Evolutionary conservation across 805 yeast genomes (phyloP), one percentile per base, ranked within the genome.

Genomic region (Yarrowia yakushimensis): DNA sequence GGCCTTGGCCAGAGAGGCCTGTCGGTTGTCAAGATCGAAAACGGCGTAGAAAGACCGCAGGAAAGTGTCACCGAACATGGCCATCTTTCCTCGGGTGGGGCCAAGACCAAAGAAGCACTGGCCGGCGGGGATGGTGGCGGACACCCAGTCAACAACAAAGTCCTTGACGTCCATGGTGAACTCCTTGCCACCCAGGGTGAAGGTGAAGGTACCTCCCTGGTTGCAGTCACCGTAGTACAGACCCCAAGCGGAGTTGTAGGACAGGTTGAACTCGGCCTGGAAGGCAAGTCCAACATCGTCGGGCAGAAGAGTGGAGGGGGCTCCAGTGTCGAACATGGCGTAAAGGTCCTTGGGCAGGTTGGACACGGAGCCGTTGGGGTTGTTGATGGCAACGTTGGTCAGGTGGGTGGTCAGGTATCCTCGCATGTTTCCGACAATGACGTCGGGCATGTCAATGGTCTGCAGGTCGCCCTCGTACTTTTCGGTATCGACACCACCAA

Each of bases 41-140:
- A 85, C 90, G 30, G 82, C 80, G 70, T 87, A 88, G 5, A 85
- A 86, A 36, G 82, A 79, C 60, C 88, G 78, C 66, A 88, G 73
- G 69, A 87, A 81, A 48, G 81, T 79, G 69, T 86, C 91, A 13
- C 94, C 94, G 52, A 30, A 64, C 54, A 22, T 45, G 41, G 42
- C 64, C 68, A 54, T 48, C 75, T 70, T 18, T 67, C 46, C 33
- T 68, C 73, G 63, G 67, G 74, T 37, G 69, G 74, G 36, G 71
- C 68, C n/a, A 17, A 72, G 66, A 6, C 72, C 70, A 30, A 75
- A 62, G 10, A 65, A 62, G 45, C 73, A 69, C 22, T 63, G 64
- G n/a, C 63, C 31, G 23, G 67, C 52, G 33, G 62, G 62, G 28
- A 55, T 39, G 22, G 25, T 39, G 42, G 62, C 62, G 15, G 46